Percentiles rank a stretch among this genome's conserved stretches.
These are phyloP conservation scores for Rhizopogon salebrosus DNA, from an alignment of 768 basidiomycete genomes.

Conservation along the genomic window DNA sequence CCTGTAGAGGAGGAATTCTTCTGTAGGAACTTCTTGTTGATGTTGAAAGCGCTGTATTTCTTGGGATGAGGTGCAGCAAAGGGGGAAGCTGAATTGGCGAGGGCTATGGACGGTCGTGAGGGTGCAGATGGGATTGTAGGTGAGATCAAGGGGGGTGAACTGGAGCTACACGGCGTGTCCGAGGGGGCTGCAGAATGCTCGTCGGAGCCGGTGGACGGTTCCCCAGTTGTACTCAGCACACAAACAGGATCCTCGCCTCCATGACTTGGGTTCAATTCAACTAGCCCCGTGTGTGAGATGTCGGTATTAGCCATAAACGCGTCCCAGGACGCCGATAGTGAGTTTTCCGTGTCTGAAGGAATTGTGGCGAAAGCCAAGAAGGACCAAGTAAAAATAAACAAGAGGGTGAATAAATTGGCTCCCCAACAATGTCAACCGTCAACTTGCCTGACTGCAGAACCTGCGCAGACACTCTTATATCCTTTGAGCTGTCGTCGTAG, in stretches of 20 bases:
- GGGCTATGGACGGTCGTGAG: slow-evolving; percentile 5
- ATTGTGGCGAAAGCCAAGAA: slow-evolving; percentile 9
- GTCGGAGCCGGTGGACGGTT: slow-evolving; percentile 6
- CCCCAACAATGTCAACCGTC: no score
- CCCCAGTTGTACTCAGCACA: slow-evolving; percentile 4
- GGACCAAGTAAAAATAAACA: slow-evolving; percentile 1
- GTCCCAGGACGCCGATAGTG: slow-evolving; percentile 54
- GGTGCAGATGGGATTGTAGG: slow-evolving; percentile 13
- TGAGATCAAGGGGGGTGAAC: slow-evolving; percentile 7
- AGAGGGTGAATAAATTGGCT: background rate
- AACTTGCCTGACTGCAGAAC: background rate
- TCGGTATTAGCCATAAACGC: slow-evolving; percentile 79
- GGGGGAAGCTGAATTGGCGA: slow-evolving; percentile 12
- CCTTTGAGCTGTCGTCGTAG: background rate
- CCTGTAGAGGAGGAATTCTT: slow-evolving; percentile 68
- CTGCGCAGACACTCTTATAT: no score
- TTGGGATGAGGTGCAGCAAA: slow-evolving; percentile 56
- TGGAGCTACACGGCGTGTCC: slow-evolving; percentile 9
- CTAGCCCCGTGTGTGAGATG: slow-evolving; percentile 38
- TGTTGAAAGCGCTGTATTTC: slow-evolving; percentile 84
- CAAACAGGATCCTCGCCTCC: slow-evolving; percentile 7
- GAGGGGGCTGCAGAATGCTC: slow-evolving; percentile 13
- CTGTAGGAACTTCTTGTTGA: slow-evolving; percentile 95
- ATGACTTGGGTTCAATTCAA: slow-evolving; percentile 32
- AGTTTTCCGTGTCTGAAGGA: slow-evolving; percentile 6